Evolutionary conservation across 2,329 filamentous ascomycete species (phyloP).

Genomic region (Nemania bipapillata): DNA sequence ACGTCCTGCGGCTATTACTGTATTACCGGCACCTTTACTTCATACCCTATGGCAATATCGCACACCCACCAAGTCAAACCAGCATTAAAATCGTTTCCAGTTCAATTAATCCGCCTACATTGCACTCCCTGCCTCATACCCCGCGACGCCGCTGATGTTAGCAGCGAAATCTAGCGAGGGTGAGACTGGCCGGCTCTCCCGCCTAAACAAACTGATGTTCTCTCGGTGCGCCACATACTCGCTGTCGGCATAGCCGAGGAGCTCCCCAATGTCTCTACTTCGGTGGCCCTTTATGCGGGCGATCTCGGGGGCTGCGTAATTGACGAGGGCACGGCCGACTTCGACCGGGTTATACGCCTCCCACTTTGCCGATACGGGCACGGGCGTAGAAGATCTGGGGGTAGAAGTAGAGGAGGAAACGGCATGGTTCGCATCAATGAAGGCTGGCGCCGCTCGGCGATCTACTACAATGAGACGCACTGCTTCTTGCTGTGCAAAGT

Average conservation of each 20-base stretch:
- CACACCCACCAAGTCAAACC: neutral
- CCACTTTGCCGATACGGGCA: conserved; percentile 28
- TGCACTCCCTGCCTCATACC: conserved; percentile 36
- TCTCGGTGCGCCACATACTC: conserved; percentile 92
- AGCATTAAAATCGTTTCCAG: neutral
- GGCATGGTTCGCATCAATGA: neutral
- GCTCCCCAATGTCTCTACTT: conserved; percentile 80
- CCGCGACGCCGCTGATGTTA: conserved; percentile 39
- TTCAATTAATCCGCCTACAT: neutral
- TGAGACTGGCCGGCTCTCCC: conserved; percentile 64
- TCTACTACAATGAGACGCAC: conserved; percentile 86
- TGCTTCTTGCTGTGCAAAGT: conserved; percentile 91
- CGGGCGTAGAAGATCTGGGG: conserved; percentile 35
- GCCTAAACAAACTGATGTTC: conserved; percentile 79
- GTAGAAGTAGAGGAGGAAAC: conserved; percentile 28
- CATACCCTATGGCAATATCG: too few species aligned
- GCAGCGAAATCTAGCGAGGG: conserved; percentile 52
- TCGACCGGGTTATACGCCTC: conserved; percentile 59
- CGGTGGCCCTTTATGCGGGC: conserved; percentile 82
- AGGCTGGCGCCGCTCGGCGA: conserved; percentile 52
- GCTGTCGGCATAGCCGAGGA: conserved; percentile 91
- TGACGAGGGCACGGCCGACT: conserved; percentile 88
- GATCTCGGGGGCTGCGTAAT: conserved; percentile 90
- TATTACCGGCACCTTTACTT: neutral
- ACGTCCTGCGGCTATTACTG: neutral